phyloP scores from a whole-genome alignment of 2,329 filamentous ascomycete species.

The Lachnellula suecica region DNA sequence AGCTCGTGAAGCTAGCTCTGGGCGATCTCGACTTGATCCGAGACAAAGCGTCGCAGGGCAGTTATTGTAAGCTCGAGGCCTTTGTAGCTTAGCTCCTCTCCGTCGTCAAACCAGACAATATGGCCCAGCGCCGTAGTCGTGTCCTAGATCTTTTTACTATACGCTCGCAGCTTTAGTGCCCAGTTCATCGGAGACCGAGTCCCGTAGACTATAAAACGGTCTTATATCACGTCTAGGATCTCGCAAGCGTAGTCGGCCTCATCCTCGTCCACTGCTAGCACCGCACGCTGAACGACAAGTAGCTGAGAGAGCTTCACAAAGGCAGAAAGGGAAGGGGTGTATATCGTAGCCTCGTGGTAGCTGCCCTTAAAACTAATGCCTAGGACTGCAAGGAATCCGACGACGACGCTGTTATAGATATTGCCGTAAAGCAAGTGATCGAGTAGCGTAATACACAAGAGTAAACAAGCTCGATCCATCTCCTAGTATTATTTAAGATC shows the following conservation, averaged over 20 bases:
- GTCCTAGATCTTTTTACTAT: constrained; percentile 10
- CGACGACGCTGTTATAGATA: constrained; percentile 13
- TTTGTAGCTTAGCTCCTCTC: constrained; percentile 11
- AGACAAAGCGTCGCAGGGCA: constrained; percentile 2
- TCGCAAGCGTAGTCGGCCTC: constrained; percentile 7
- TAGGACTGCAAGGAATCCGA: constrained; percentile 12
- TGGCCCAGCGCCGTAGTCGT: constrained; percentile 7
- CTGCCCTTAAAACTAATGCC: constrained; percentile 5
- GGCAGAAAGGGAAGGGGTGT: constrained; percentile 7
- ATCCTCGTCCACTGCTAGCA: constrained; percentile 5
- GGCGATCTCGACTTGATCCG: neutral
- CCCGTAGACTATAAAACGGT: constrained; percentile 15
- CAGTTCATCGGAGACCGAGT: constrained; percentile 13
- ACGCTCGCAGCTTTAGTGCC: constrained; percentile 9
- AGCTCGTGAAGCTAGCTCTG: constrained; percentile 7
- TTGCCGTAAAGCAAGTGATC: constrained; percentile 5
- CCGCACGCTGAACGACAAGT: constrained; percentile 5
- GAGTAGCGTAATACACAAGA: constrained; percentile 8
- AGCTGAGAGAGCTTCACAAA: constrained; percentile 11
- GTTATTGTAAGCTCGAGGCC: constrained; percentile 12
- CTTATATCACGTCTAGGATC: constrained; percentile 11
- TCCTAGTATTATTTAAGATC: neutral
- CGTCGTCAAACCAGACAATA: constrained; percentile 10
- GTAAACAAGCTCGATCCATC: constrained; percentile 7
- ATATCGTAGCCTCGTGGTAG: constrained; percentile 5